Evolutionary conservation across 2,329 filamentous ascomycete genomes (phyloP).

Genomic region (Thielaviopsis populi): DNA sequence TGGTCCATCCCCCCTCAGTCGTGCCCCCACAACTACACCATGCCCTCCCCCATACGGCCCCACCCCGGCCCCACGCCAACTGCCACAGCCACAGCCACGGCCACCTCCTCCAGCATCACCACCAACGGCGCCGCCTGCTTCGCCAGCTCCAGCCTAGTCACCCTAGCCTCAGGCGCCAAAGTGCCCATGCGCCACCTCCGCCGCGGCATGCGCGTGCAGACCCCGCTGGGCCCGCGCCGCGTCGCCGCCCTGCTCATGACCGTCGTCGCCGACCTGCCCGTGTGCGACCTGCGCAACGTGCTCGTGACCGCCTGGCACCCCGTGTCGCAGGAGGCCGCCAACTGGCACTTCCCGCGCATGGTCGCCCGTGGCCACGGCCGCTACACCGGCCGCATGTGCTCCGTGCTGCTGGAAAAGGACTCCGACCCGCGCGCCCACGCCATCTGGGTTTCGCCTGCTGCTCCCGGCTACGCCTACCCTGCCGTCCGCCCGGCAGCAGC

Average conservation of each 20-base stretch:
- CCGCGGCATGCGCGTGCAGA: constrained; percentile 33
- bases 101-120: constrained; percentile 22
- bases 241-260: constrained; percentile 40
- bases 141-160: constrained; percentile 33
- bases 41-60: neutral
- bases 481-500: neutral
- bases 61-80: neutral
- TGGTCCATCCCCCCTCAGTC: neutral
- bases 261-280: constrained; percentile 24
- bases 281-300: constrained; percentile 34
- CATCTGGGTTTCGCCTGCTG: constrained; percentile 22
- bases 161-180: constrained; percentile 28
- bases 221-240: constrained; percentile 33
- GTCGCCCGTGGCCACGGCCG: constrained; percentile 23
- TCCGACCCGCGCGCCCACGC: constrained; percentile 33
- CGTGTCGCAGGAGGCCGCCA: constrained; percentile 26
- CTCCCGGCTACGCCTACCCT: neutral
- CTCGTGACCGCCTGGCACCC: constrained; percentile 48
- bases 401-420: constrained; percentile 38
- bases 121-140: constrained; percentile 33
- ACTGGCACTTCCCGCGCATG: constrained; percentile 35
- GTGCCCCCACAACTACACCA: neutral
- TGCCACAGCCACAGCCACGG: constrained; percentile 18
- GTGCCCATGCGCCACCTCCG: constrained; percentile 31
- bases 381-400: constrained; percentile 41